These are phyloP conservation scores for Pyrenochaeta sp. DNA, from an alignment of 2,329 filamentous ascomycete species.

Conservation along the genomic window DNA sequence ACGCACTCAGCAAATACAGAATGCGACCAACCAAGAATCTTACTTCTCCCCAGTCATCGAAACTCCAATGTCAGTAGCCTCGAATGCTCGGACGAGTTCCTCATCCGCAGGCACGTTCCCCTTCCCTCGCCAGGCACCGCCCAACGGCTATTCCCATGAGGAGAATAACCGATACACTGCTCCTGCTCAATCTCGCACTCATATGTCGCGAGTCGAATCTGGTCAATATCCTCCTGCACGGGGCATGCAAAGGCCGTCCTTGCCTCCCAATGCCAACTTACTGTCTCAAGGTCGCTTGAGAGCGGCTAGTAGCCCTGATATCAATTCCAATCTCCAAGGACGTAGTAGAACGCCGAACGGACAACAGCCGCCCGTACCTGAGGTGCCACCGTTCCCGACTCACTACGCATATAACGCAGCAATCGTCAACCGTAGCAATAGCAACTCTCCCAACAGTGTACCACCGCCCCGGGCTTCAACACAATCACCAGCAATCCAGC, in stretches of 20 bases:
- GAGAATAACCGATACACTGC: conserved; percentile 88
- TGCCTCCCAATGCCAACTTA: conserved; percentile 71
- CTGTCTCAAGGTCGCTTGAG: conserved; percentile 69
- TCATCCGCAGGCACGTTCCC: conserved; percentile 78
- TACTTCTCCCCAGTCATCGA: conserved; percentile 93
- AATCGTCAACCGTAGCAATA: conserved; percentile 79
- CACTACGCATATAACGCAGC: conserved; percentile 65
- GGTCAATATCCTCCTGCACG: conserved; percentile 72
- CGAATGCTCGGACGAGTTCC: conserved; percentile 72
- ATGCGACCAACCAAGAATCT: conserved; percentile 76
- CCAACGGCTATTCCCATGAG: conserved; percentile 73
- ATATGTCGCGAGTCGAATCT: conserved; percentile 78
- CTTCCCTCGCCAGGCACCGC: conserved; percentile 78
- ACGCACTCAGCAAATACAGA: conserved; percentile 70
- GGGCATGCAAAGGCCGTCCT: conserved; percentile 76
- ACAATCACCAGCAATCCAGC: conserved; percentile 74
- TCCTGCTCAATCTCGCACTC: conserved; percentile 78
- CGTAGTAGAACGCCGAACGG: conserved; percentile 66
- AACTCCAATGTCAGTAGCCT: conserved; percentile 70
- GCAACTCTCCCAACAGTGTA: conserved; percentile 77
- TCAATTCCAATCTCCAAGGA: conserved; percentile 69
- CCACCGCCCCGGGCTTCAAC: conserved; percentile 75
- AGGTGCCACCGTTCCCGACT: conserved; percentile 63
- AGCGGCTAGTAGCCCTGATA: conserved; percentile 95
- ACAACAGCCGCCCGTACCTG: conserved; percentile 50